phyloP scores from a whole-genome alignment of 1,139 yeast genomes.

The Saccharomyces pastorianus region DNA sequence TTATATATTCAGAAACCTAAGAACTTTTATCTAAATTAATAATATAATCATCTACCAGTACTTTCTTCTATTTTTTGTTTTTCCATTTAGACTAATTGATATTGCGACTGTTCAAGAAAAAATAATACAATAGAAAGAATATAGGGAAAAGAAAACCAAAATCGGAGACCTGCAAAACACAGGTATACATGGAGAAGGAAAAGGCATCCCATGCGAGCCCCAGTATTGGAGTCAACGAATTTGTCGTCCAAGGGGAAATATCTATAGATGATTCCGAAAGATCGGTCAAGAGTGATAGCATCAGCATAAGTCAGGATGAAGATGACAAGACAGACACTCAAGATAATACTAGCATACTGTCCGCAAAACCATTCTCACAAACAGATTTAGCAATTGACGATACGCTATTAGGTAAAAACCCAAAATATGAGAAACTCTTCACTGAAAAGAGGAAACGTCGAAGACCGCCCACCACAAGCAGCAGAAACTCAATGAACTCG shows the following conservation, averaged over 20 bases:
- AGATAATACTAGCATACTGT: neutral
- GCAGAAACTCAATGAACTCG: too few species aligned
- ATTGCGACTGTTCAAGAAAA: neutral
- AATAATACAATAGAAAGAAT: neutral
- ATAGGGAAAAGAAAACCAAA: neutral
- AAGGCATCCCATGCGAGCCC: neutral
- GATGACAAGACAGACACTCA: neutral
- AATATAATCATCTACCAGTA: too few species aligned
- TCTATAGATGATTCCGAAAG: neutral
- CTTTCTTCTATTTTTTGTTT: too few species aligned
- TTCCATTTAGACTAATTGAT: neutral
- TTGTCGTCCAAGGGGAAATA: neutral
- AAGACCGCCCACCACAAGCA: neutral
- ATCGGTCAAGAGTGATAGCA: neutral
- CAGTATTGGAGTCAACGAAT: neutral
- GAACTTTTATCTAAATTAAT: neutral
- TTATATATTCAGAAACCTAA: neutral
- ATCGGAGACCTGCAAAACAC: neutral
- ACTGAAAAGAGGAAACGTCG: neutral
- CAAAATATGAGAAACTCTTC: neutral
- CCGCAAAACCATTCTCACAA: neutral
- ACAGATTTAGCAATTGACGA: neutral
- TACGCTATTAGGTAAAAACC: neutral
- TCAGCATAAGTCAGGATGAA: neutral
- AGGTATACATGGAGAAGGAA: neutral